Evolutionary conservation across 306 rosid genomes (phyloP).

Genomic region (Cucumis cinereus): DNA sequence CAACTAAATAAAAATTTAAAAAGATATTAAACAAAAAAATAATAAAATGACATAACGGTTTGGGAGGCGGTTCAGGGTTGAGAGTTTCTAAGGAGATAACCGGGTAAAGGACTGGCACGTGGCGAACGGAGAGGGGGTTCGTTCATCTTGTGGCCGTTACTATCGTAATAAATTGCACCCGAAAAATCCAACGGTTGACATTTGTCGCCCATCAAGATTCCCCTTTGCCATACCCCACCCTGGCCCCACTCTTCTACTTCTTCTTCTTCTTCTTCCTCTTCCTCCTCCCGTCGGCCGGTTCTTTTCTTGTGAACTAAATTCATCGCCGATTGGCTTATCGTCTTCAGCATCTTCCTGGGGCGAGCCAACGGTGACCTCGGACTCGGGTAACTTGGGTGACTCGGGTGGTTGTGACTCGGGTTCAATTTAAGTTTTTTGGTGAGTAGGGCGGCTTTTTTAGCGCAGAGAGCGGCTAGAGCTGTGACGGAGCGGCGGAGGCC

Average conservation of each 20-base stretch:
- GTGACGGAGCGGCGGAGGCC: conserved; percentile 25
- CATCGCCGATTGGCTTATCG: conserved; percentile 49
- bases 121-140: conserved; percentile 59
- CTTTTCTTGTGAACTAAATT: conserved; percentile 28
- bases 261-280: background rate
- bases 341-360: conserved; percentile 57
- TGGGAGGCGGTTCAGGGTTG: too few relatives aligned
- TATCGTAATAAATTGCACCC: conserved; percentile 61
- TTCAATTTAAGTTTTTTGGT: background rate
- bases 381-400: background rate
- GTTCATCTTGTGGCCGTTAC: conserved; percentile 34
- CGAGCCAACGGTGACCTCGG: conserved; percentile 20
- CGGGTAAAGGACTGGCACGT: conserved; percentile 83
- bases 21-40: too few relatives aligned
- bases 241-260: conserved; percentile 36
- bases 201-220: conserved; percentile 82
- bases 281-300: background rate
- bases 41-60: too few relatives aligned
- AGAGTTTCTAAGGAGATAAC: conserved; percentile 31
- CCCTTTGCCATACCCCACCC: conserved; percentile 91
- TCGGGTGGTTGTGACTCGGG: background rate
- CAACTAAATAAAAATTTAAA: too few relatives aligned
- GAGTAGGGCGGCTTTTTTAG: conserved; percentile 21
- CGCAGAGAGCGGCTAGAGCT: conserved; percentile 22
- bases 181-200: conserved; percentile 80